Conservation (phyloP, 805 yeast species). For the Hanseniaspora osmophila region DNA sequence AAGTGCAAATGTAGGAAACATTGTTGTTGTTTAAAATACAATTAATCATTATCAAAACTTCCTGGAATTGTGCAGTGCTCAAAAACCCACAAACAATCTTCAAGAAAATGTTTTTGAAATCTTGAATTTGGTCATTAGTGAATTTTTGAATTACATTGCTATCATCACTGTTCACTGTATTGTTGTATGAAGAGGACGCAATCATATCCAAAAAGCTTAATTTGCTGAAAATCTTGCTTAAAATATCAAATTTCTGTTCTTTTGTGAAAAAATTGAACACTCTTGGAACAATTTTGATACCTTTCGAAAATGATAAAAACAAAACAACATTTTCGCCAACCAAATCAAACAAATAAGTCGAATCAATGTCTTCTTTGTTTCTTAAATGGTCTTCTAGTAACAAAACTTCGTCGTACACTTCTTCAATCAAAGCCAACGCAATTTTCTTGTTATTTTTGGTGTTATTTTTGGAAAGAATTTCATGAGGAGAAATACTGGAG, state of each 20-base stretch:
- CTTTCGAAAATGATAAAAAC: slow-evolving; percentile 62
- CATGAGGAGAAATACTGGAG: slow-evolving; percentile 21
- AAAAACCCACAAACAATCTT: slow-evolving; percentile 74
- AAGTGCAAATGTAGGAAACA: slow-evolving; percentile 37
- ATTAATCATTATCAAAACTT: slow-evolving; percentile 63
- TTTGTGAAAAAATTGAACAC: slow-evolving; percentile 67
- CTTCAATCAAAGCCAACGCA: slow-evolving; percentile 58
- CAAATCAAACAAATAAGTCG: slow-evolving; percentile 55
- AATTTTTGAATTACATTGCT: slow-evolving; percentile 33
- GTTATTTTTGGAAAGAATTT: slow-evolving; percentile 4
- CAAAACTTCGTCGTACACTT: slow-evolving; percentile 61
- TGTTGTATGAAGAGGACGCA: slow-evolving; percentile 60
- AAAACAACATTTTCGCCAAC: slow-evolving; percentile 35
- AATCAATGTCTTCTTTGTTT: slow-evolving; percentile 33
- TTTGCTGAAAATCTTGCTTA: slow-evolving; percentile 67
- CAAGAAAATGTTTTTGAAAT: slow-evolving; percentile 67
- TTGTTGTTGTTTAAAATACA: slow-evolving; percentile 58
- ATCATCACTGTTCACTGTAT: too few species aligned
- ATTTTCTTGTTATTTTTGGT: slow-evolving; percentile 31
- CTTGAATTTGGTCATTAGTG: slow-evolving; percentile 33
- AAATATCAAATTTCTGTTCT: slow-evolving; percentile 62
- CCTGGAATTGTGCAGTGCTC: slow-evolving; percentile 67
- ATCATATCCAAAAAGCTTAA: slow-evolving; percentile 68
- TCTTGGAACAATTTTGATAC: slow-evolving; percentile 79
- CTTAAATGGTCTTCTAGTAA: slow-evolving; percentile 65